phyloP scores from a whole-genome alignment of 768 basidiomycete species.

The Auricularia sp. region DNA sequence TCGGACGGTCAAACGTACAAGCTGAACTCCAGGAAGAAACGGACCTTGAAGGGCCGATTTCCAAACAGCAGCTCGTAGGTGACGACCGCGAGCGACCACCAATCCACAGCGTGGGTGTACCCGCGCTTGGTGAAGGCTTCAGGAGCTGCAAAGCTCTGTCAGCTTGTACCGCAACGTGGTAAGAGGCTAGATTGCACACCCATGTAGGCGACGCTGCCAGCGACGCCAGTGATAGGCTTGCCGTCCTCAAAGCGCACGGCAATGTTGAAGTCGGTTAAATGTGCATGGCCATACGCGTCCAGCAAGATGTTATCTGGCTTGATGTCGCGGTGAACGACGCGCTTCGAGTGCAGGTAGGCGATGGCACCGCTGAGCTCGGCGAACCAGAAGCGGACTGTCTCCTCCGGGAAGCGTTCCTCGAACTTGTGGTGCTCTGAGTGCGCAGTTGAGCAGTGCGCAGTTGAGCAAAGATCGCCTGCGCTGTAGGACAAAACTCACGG shows the following conservation, averaged over 20 bases:
- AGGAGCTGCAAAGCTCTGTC: conserved; percentile 19
- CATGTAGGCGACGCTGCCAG: conserved; percentile 45
- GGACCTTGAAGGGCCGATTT: conserved; percentile 27
- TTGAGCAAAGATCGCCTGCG: background rate
- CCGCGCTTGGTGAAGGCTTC: conserved; percentile 33
- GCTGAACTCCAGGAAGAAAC: conserved; percentile 16
- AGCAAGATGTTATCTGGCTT: conserved; percentile 44
- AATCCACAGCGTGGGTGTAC: conserved; percentile 30
- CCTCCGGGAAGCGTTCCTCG: conserved; percentile 6
- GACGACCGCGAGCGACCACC: conserved; percentile 28
- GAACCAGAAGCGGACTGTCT: conserved; percentile 29
- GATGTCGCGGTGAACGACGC: conserved; percentile 43
- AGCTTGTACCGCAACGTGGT: too few species aligned
- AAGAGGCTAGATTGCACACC: conserved; percentile 18
- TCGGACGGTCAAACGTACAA: background rate
- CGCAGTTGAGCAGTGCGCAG: too few species aligned
- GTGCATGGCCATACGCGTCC: conserved; percentile 39
- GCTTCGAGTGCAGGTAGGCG: conserved; percentile 35
- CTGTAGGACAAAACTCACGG: conserved; percentile 17
- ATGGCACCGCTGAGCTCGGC: conserved; percentile 36
- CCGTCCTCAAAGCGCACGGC: conserved; percentile 38
- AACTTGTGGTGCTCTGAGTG: background rate
- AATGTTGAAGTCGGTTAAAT: conserved; percentile 45
- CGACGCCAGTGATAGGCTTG: conserved; percentile 34
- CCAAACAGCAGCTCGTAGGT: conserved; percentile 28